A percentile compares a stretch with the other conserved stretches of the same genome.
phyloP scores from a whole-genome alignment of 441 rosid species.

The Populus hybrid region DNA sequence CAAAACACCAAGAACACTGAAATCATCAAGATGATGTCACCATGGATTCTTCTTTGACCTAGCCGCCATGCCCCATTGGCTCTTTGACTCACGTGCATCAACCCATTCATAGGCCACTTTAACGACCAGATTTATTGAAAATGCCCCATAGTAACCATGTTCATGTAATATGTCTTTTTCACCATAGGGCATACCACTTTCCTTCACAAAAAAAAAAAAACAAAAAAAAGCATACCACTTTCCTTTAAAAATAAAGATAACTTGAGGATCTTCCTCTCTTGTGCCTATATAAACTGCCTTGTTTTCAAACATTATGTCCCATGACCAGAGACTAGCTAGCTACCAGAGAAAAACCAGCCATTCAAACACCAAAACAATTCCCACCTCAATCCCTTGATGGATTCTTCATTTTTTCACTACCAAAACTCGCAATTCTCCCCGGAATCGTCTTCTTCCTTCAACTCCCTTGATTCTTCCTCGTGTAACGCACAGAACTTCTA shows the following conservation, averaged over 20 bases:
- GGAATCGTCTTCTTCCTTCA: conserved; percentile 31
- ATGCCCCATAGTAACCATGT: conserved; percentile 10
- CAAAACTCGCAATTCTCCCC: conserved; percentile 31
- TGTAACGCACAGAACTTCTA: conserved; percentile 5
- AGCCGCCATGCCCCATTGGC: conserved; percentile 50
- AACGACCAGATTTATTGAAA: conserved; percentile 27
- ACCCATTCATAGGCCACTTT: conserved; percentile 23
- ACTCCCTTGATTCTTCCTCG: conserved; percentile 32
- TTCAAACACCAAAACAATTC: background rate
- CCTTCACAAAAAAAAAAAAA: too few species aligned
- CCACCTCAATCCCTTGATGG: conserved; percentile 9
- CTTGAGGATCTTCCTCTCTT: background rate
- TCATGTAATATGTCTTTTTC: conserved; percentile 20
- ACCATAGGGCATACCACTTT: too few species aligned
- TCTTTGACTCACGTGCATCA: conserved; percentile 58
- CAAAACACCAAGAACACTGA: background rate
- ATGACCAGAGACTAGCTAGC: conserved; percentile 2
- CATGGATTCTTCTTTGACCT: conserved; percentile 15
- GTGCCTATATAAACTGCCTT: conserved; percentile 6
- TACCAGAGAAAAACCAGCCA: background rate
- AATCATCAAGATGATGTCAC: conserved; percentile 28
- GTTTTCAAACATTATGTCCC: background rate
- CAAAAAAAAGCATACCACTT: background rate
- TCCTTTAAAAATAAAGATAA: background rate
- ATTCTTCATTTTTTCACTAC: conserved; percentile 32